Percentiles rank a stretch among this genome's conserved stretches.
Evolutionary conservation across 176 grass and related monocot genomes (phyloP).

Genomic region (Oropetium thomaeum): DNA sequence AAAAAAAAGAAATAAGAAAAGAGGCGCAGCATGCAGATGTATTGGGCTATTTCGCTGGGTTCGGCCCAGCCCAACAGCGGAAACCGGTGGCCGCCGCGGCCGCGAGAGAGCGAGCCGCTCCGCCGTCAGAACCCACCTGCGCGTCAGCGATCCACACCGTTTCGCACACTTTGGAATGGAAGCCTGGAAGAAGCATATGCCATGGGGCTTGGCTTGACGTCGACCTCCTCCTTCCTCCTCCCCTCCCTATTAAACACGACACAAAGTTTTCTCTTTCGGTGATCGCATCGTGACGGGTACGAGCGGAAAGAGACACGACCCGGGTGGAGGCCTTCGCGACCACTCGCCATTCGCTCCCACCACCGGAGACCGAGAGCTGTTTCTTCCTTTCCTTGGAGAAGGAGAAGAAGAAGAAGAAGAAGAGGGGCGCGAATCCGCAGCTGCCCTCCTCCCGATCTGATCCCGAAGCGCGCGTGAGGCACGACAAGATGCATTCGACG

Average conservation of each 20-base stretch:
- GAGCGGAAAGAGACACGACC: too few species aligned
- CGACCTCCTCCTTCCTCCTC: too few species aligned
- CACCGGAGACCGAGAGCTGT: background rate
- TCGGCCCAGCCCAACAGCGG: background rate
- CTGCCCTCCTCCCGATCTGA: conserved; percentile 6
- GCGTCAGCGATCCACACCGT: background rate
- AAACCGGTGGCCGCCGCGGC: background rate
- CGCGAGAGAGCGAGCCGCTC: too few species aligned
- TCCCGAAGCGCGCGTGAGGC: background rate
- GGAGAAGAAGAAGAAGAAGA: conserved; percentile 37
- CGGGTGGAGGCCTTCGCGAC: too few species aligned
- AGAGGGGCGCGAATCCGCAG: background rate
- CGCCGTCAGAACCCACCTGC: background rate
- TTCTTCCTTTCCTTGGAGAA: conserved; percentile 22
- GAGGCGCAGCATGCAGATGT: too few species aligned
- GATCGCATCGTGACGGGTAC: too few species aligned
- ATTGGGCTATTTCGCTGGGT: background rate
- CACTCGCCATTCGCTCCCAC: background rate
- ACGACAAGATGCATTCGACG: conserved; percentile 70
- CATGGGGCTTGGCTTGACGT: background rate
- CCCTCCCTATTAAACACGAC: too few species aligned
- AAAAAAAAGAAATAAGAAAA: too few species aligned
- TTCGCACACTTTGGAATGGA: background rate
- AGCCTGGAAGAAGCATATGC: background rate
- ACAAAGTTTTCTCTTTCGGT: too few species aligned